phyloP scores from a whole-genome alignment of 2,329 filamentous ascomycete genomes.

The Aaosphaeria pasadenensis region DNA sequence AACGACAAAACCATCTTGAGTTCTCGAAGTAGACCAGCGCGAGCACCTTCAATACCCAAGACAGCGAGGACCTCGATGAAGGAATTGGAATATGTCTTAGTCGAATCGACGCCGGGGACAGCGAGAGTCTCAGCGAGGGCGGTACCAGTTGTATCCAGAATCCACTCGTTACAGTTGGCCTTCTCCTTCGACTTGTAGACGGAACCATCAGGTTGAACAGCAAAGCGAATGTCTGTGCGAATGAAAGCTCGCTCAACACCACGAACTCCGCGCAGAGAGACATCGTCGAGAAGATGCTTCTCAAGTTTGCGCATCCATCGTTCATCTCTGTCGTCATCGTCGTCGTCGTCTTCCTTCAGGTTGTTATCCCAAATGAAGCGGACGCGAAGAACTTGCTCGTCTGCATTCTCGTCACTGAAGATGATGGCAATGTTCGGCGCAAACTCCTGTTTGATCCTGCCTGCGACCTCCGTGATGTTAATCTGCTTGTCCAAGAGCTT shows the following conservation, averaged over 20 bases:
- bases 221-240: constrained; percentile 48
- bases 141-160: constrained; percentile 91
- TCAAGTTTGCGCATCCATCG: constrained; percentile 81
- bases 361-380: constrained; percentile 65
- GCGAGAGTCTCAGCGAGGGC: constrained; percentile 79
- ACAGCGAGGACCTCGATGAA: constrained; percentile 93
- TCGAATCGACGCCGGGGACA: constrained; percentile 83
- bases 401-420: constrained; percentile 97
- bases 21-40: constrained; percentile 81
- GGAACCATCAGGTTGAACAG: constrained; percentile 70
- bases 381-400: constrained; percentile 90
- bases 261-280: constrained; percentile 85
- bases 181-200: constrained; percentile 73
- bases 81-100: constrained; percentile 88
- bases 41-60: constrained; percentile 93
- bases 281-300: constrained; percentile 83
- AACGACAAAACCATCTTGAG: constrained; percentile 92
- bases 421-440: constrained; percentile 74
- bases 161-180: constrained; percentile 82
- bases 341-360: constrained; percentile 65
- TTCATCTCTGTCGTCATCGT: constrained; percentile 74
- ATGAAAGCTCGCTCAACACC: constrained; percentile 92
- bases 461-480: constrained; percentile 85
- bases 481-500: constrained; percentile 95
- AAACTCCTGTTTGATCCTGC: constrained; percentile 86